Conservation (phyloP, 345 rosid species). For the Citrus mangshanensis region DNA sequence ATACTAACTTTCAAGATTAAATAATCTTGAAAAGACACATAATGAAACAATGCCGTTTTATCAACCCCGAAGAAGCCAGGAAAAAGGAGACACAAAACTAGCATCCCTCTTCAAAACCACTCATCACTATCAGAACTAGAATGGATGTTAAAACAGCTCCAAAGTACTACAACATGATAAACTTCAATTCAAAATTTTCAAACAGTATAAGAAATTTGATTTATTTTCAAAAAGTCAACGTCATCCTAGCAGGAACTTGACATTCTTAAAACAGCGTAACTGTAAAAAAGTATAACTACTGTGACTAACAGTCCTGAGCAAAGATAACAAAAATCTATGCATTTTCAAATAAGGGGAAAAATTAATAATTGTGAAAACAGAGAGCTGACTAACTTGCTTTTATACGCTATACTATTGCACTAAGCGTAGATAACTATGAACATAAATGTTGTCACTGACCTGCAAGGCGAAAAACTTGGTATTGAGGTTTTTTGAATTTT, state of each 20-base stretch:
- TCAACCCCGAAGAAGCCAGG: neutral
- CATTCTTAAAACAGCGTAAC: neutral
- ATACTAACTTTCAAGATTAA: neutral
- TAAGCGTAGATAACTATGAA: neutral
- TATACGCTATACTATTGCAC: neutral
- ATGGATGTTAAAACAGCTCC: neutral
- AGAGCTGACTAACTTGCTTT: neutral
- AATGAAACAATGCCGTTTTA: neutral
- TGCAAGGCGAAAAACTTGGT: conserved; percentile 97
- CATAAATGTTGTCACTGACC: conserved; percentile 36
- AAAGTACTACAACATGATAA: neutral
- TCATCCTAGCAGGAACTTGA: neutral
- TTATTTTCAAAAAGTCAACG: neutral
- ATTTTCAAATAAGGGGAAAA: neutral
- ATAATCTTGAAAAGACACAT: neutral
- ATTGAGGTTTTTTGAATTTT: conserved; percentile 72
- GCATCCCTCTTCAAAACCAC: neutral
- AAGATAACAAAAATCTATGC: neutral
- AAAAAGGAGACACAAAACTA: neutral
- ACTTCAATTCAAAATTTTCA: neutral
- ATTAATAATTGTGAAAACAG: neutral
- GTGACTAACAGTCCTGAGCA: neutral
- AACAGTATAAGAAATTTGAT: neutral
- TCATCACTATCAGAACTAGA: neutral
- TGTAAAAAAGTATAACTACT: neutral